A percentile compares a stretch with the other conserved stretches of the same genome.
Evolutionary conservation across 73 alveolate species (phyloP).

Genomic region (Tetrahymena thermophila): DNA sequence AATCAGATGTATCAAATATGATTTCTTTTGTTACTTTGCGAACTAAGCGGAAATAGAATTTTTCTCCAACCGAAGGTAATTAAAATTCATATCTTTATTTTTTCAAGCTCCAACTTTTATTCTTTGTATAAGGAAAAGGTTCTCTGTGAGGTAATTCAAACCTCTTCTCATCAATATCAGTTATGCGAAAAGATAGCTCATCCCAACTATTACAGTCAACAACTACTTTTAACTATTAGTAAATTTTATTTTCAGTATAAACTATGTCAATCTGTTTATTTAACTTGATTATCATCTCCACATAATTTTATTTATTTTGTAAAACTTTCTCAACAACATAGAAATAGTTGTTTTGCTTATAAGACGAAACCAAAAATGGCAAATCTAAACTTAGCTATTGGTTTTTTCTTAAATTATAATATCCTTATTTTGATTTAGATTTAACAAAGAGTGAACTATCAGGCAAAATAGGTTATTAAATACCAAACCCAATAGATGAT

Average conservation of each 20-base stretch:
- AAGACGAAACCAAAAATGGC: not conserved
- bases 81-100: not conserved
- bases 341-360: not conserved
- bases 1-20: not conserved
- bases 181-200: not conserved
- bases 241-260: not conserved
- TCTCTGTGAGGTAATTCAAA: not conserved
- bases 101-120: not conserved
- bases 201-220: not conserved
- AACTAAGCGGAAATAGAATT: not conserved
- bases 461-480: not conserved
- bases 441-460: not conserved
- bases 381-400: not conserved
- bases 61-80: not conserved
- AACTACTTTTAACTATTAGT: not conserved
- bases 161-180: not conserved
- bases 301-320: not conserved
- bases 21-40: not conserved
- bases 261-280: not conserved
- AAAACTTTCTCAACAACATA: not conserved
- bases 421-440: no score
- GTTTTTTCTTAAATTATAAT: not conserved
- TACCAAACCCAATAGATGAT: not conserved
- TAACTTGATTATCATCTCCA: not conserved
- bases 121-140: not conserved